Evolutionary conservation across 345 rosid genomes (phyloP), one percentile per base, ranked within the genome.

Genomic region (Reutealis trisperma): DNA sequence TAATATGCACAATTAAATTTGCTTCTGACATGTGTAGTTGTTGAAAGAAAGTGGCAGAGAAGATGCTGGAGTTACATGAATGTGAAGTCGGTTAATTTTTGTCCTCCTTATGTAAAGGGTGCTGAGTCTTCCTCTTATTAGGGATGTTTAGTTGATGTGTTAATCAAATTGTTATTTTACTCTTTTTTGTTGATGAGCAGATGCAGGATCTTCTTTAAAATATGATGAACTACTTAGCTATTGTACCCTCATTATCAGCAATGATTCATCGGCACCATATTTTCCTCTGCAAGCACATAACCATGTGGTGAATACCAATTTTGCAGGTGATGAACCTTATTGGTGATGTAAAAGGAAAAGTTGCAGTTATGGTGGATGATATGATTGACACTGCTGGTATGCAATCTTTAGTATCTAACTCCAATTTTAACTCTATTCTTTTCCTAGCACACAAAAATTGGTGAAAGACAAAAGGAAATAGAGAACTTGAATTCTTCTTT

Each of bases 331-430:
- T 81, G 83, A 81, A 81, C 70, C 77, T 81, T 59, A 76, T 81
- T 59, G 80, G 83, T 60, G 80, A 81, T 47, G 80, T 81, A 1
- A 76, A 72, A 66, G 83, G 83, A 61, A 81, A 77, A 58, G 77
- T 81, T 58, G 83, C 83, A 30, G 83, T 81, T 37, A 81, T 81
- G 83, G 80, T 81, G 70, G 83, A 81, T 72, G 83, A 81, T 64
- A 81, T 81, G 83, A 81, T 81, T 76, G 83, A 81, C 69, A 81
- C 83, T 16, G 83, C 80, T 44, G 83, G 83, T 81, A 75, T 72
- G 88, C 78, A 44, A 71, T 74, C 47, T 57, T 51, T 47, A 57
- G 21, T 42, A 60, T 61, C 59, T 6, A 59, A 45, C 22, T 41
- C 41, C 2, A 49, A 34, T 19, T 27, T 4, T 54, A 18, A 54